These are phyloP conservation scores for Lactarius psammicola DNA, from an alignment of 768 basidiomycete genomes.

Conservation along the genomic window DNA sequence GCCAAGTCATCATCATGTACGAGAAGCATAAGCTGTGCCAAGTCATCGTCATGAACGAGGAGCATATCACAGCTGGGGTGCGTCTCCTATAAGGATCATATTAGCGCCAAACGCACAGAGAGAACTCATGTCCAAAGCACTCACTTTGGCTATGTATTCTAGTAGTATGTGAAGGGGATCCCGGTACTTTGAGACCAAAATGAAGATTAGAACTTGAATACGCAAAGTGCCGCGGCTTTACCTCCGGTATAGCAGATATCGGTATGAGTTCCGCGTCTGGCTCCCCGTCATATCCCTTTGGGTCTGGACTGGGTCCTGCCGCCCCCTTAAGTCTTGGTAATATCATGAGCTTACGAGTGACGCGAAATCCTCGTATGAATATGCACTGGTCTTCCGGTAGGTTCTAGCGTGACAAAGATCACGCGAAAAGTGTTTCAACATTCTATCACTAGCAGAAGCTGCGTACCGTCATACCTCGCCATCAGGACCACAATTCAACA, in stretches of 20 bases:
- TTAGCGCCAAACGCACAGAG: neutral
- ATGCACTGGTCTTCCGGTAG: neutral
- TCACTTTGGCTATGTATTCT: neutral
- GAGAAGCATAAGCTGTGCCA: neutral
- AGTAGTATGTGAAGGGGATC: neutral
- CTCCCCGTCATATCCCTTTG: neutral
- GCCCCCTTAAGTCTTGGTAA: neutral
- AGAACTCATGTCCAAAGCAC: neutral
- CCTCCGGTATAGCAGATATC: neutral
- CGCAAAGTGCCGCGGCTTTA: neutral
- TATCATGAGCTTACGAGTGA: neutral
- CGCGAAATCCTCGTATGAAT: neutral
- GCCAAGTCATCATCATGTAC: neutral
- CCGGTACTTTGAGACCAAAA: neutral
- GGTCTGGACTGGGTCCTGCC: neutral
- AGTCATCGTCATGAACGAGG: neutral
- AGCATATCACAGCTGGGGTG: neutral
- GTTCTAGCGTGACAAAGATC: neutral
- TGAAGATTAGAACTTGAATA: neutral
- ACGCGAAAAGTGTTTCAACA: neutral
- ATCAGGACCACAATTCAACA: neutral
- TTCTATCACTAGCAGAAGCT: rapidly evolving
- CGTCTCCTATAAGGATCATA: neutral
- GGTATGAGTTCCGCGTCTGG: neutral
- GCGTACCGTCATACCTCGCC: neutral